Percentiles rank a stretch among this genome's conserved stretches.
Conservation (phyloP, 768 basidiomycete genomes). For the Mycena amicta region DNA sequence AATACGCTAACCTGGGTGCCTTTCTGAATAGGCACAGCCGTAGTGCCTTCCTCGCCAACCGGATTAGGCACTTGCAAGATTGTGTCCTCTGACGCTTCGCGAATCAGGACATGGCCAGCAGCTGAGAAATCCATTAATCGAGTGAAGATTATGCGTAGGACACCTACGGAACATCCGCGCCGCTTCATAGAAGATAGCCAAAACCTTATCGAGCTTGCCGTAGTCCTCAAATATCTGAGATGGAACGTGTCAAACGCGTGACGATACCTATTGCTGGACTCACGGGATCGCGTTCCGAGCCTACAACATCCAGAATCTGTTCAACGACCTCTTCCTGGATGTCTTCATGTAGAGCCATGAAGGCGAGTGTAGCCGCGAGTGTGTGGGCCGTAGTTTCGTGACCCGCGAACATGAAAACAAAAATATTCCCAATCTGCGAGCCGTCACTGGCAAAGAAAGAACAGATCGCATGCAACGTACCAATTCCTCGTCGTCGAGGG, state of each 20-base stretch:
- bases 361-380: constrained; percentile 48
- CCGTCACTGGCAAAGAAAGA: not conserved
- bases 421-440: constrained; percentile 54
- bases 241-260: not conserved
- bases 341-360: constrained; percentile 47
- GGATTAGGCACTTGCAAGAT: constrained; percentile 44
- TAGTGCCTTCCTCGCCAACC: constrained; percentile 40
- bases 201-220: constrained; percentile 42
- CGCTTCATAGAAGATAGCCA: constrained; percentile 46
- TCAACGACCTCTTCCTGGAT: constrained; percentile 50
- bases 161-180: constrained; percentile 49
- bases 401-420: constrained; percentile 57
- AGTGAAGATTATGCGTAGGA: not conserved
- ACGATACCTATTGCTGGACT: not conserved
- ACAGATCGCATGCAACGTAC: constrained; percentile 24
- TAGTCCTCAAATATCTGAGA: constrained; percentile 47
- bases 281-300: constrained; percentile 37
- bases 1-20: constrained; percentile 34
- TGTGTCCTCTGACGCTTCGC: constrained; percentile 47
- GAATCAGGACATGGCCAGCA: constrained; percentile 42
- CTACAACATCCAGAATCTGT: constrained; percentile 42
- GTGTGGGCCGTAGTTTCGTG: constrained; percentile 58
- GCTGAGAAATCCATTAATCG: constrained; percentile 28
- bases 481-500: constrained; percentile 42
- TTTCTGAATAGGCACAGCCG: constrained; percentile 39